These are phyloP conservation scores for Infundibulicybe gibba DNA, from an alignment of 768 basidiomycete species.

Conservation along the genomic window DNA sequence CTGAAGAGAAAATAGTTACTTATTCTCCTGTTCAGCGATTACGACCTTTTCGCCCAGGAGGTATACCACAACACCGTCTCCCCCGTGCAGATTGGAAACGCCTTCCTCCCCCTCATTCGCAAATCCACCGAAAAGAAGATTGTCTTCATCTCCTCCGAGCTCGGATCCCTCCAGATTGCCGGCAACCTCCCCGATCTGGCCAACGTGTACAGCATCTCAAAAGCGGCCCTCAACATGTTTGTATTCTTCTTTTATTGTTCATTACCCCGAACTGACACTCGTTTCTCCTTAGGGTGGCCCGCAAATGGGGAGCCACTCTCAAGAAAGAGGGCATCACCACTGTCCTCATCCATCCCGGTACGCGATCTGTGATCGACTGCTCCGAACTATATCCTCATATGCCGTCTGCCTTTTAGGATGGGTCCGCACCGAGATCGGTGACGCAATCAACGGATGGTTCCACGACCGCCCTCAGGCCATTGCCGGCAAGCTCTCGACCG, in stretches of 20 bases:
- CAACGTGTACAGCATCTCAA: conserved; percentile 10
- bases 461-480: no score
- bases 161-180: conserved; percentile 13
- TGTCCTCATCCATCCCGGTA: conserved; percentile 17
- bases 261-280: neutral
- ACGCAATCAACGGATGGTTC: conserved; percentile 15
- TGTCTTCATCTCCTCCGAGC: conserved; percentile 15
- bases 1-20: neutral
- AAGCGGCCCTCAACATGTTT: neutral
- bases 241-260: neutral
- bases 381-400: neutral
- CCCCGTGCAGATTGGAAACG: conserved; percentile 1
- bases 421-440: conserved; percentile 16
- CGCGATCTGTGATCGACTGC: neutral
- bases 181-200: neutral
- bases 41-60: conserved; percentile 12
- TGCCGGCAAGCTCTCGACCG: no score
- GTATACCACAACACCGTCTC: conserved; percentile 13
- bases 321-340: conserved; percentile 17
- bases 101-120: conserved; percentile 15
- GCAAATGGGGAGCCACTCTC: conserved; percentile 18
- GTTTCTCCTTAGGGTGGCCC: conserved; percentile 13
- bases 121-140: conserved; percentile 17
- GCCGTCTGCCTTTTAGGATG: conserved; percentile 7
- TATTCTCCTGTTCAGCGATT: conserved; percentile 7